Conservation (phyloP, 2,329 filamentous ascomycete genomes). For the Talaromyces piceae region DNA sequence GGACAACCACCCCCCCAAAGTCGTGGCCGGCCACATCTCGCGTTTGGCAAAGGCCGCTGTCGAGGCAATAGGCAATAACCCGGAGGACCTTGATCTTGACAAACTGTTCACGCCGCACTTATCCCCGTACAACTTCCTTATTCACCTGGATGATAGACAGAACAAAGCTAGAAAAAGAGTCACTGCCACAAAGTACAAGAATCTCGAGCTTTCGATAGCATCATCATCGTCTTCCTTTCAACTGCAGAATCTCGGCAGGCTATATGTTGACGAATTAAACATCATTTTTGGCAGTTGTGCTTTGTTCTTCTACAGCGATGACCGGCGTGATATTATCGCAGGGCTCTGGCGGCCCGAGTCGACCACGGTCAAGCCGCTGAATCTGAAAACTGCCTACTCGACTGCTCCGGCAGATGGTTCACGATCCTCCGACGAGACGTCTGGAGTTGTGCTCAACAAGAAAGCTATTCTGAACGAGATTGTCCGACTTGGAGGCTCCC, state of each 20-base stretch:
- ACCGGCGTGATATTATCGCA: slow-evolving; percentile 51
- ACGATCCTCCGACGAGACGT: not conserved
- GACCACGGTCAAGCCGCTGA: slow-evolving; percentile 24
- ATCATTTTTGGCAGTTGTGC: slow-evolving; percentile 60
- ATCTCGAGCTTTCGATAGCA: slow-evolving; percentile 40
- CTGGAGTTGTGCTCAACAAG: slow-evolving; percentile 27
- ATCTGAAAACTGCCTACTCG: slow-evolving; percentile 32
- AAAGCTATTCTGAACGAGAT: slow-evolving; percentile 38
- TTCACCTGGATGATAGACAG: slow-evolving; percentile 59
- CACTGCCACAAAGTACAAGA: slow-evolving; percentile 62
- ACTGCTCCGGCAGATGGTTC: slow-evolving; percentile 19
- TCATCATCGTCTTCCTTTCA: slow-evolving; percentile 38
- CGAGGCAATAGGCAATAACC: slow-evolving; percentile 49
- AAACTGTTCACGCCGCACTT: slow-evolving; percentile 65
- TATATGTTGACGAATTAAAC: slow-evolving; percentile 62
- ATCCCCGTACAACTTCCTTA: slow-evolving; percentile 76
- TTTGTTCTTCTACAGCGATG: slow-evolving; percentile 69
- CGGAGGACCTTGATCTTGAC: not conserved
- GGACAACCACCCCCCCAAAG: slow-evolving; percentile 61
- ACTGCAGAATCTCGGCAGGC: slow-evolving; percentile 53
- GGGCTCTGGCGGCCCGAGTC: slow-evolving; percentile 58
- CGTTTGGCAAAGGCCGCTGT: slow-evolving; percentile 70
- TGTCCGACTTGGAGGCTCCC: slow-evolving; percentile 46
- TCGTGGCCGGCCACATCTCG: slow-evolving; percentile 77
- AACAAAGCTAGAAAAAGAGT: slow-evolving; percentile 29